Percentiles rank a stretch among this genome's conserved stretches.
Evolutionary conservation across 768 basidiomycete species (phyloP).

Genomic region (Strobilomyces confusus): DNA sequence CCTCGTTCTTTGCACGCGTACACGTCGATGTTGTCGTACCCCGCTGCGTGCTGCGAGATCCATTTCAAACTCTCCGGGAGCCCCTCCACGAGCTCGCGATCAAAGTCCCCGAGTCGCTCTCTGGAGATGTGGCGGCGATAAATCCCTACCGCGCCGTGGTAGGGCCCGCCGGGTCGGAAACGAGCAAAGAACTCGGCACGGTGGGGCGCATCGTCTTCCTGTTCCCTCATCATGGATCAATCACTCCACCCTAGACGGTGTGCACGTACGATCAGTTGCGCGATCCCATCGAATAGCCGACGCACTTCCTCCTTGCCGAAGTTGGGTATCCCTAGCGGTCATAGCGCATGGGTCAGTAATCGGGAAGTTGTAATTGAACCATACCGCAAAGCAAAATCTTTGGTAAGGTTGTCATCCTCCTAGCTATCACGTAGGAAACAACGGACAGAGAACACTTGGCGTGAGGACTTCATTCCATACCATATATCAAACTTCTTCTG

Average conservation of each 20-base stretch:
- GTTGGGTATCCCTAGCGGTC: constrained; percentile 51
- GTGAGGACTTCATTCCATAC: not conserved
- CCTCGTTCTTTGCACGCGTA: constrained; percentile 66
- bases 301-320: constrained; percentile 76
- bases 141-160: constrained; percentile 43
- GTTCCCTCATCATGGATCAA: not conserved
- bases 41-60: constrained; percentile 87
- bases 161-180: constrained; percentile 42
- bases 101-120: constrained; percentile 47
- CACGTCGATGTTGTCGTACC: constrained; percentile 82
- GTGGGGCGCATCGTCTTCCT: constrained; percentile 39
- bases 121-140: too few relatives aligned
- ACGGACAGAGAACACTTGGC: not conserved
- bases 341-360: not conserved
- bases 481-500: too few relatives aligned
- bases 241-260: not conserved
- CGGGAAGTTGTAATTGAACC: not conserved
- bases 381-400: not conserved
- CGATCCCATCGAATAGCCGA: constrained; percentile 56
- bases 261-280: constrained; percentile 67
- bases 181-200: constrained; percentile 45
- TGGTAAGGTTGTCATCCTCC: constrained; percentile 12
- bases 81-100: constrained; percentile 49
- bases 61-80: constrained; percentile 66
- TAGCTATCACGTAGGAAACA: not conserved